Evolutionary conservation across 2,329 filamentous ascomycete species (phyloP), one percentile per base, ranked within the genome.

Genomic region (Trichoderma sp.): DNA sequence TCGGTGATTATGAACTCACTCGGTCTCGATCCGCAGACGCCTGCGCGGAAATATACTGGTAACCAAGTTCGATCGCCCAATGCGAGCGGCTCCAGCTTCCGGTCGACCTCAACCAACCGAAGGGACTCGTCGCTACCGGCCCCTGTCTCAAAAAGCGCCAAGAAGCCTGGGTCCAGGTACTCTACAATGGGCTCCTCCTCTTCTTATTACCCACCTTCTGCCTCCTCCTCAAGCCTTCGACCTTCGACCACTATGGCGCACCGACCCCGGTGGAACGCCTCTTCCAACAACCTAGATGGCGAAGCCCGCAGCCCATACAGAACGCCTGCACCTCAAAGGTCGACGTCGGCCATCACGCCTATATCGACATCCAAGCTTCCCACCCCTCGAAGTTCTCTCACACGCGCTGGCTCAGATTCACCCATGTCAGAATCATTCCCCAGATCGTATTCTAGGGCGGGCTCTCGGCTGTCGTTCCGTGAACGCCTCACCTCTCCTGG

Each of bases 181-280:
- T 89, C 89, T 3, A 87, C 85, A 38, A 38, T 38, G 35, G 35
- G 35, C 35, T 38, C 35, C 35, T 38, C 35, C 35, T 38, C 35
- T 38, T 38, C 35, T 21, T 73, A 73, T 0, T 88, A 89, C 6
- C 88, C 84, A 4, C 86, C 77, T 79, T 82, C 75, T 79, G 85
- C 83, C 78, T 83, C 80, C 65, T 80, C 79, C 73, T 82, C 80
- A 74, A 80, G 85, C 66, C 82, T 87, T 73, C 86, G 88, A 68
- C 85, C 89, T 74, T 81, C 85, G 53, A 85, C 87, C 2, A 86
- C 86, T 12, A 78, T 87, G 41, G 82, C 89, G 75, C 87, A 89
- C 75, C 91, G 93, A 68, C 94, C 94, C 4, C 89, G 91, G 75
- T 97, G 94, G 94, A 96, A 92, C 80, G 81, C 80, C 12, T 93